Base-by-base conservation (phyloP, 1,284 basidiomycete genomes). In the Afroboletus lepidellus region DNA sequence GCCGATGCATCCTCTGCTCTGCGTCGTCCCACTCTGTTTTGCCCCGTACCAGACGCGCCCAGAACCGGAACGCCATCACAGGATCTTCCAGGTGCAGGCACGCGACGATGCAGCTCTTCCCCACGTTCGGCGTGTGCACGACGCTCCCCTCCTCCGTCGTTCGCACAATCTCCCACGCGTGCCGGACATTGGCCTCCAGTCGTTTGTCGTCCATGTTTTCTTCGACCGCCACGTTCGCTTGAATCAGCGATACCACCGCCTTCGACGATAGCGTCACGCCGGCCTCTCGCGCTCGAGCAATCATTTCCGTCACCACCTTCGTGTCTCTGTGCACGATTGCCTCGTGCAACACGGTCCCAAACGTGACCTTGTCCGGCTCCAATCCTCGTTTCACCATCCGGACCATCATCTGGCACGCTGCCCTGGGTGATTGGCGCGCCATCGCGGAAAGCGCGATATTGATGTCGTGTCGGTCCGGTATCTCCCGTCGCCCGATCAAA, bases 381-480 rank as follows among this genome's bases (percentile, higher is more conserved):
- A 84, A 54, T n/a, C 80, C 78, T 23, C 60, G 59, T 16, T 67
- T 57, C 1, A 70, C 53, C 79, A 87, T 84, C 27, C 70, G 70
- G 45, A 72, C 61, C 30, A 88, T 63, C 59, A 84, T 72, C 23
- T 55, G 59, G 13, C 69, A 71, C 6, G 79, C 87, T 13, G 62
- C 62, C 15, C 65, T 66, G 21, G 83, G 78, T 48, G 77, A 69
- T 56, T 76, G 66, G 57, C 74, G 70, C 23, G 84, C 79, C 52
- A 87, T 67, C 15, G 76, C 78, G 4, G 72, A 72, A 46, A 89
- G 71, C 42, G 75, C 77, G 46, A 89, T 78, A 60, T 86, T 86
- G 48, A 85, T 69, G 61, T 89, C 86, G 58, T 79, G 70, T 41
- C 76, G 55, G 63, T 88, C 84, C 15, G 84, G 83, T 48, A 78